Percentiles rank a stretch among this genome's conserved stretches.
phyloP scores from a whole-genome alignment of 2,329 filamentous ascomycete genomes.

The Microsporum ferrugineum region DNA sequence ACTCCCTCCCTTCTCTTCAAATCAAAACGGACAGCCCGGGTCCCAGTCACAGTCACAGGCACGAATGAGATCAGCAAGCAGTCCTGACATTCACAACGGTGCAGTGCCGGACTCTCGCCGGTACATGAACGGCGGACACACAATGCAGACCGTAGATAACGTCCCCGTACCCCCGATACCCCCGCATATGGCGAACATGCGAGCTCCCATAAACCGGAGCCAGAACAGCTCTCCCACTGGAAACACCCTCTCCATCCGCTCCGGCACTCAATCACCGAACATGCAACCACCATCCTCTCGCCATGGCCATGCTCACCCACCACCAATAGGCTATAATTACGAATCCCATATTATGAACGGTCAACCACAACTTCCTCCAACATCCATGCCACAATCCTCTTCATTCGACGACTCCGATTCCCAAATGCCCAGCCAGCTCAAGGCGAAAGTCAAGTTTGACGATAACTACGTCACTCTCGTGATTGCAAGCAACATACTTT shows the following conservation, averaged over 20 bases:
- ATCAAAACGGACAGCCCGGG: constrained; percentile 39
- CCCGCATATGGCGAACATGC: constrained; percentile 52
- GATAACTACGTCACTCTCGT: constrained; percentile 92
- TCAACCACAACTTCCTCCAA: constrained; percentile 15
- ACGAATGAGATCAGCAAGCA: constrained; percentile 82
- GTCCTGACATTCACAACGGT: constrained; percentile 74
- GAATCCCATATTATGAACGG: constrained; percentile 26
- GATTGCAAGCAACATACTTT: constrained; percentile 88
- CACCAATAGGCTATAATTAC: constrained; percentile 30
- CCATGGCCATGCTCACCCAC: constrained; percentile 21
- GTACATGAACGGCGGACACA: constrained; percentile 44
- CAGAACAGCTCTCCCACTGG: constrained; percentile 68
- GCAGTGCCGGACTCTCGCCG: constrained; percentile 40
- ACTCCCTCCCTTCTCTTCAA: constrained; percentile 56
- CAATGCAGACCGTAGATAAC: constrained; percentile 41
- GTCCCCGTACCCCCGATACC: constrained; percentile 70
- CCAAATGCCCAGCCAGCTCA: constrained; percentile 62
- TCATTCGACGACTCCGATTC: constrained; percentile 29
- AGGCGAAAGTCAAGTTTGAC: constrained; percentile 89
- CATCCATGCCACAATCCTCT: constrained; percentile 19
- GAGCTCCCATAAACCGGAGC: constrained; percentile 58
- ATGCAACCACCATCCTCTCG: constrained; percentile 45
- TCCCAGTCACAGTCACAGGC: constrained; percentile 47
- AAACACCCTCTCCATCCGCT: constrained; percentile 54
- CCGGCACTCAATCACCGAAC: constrained; percentile 60